These are phyloP conservation scores for Meredithiella fracta DNA, from an alignment of 2,329 filamentous ascomycete genomes.

Conservation along the genomic window DNA sequence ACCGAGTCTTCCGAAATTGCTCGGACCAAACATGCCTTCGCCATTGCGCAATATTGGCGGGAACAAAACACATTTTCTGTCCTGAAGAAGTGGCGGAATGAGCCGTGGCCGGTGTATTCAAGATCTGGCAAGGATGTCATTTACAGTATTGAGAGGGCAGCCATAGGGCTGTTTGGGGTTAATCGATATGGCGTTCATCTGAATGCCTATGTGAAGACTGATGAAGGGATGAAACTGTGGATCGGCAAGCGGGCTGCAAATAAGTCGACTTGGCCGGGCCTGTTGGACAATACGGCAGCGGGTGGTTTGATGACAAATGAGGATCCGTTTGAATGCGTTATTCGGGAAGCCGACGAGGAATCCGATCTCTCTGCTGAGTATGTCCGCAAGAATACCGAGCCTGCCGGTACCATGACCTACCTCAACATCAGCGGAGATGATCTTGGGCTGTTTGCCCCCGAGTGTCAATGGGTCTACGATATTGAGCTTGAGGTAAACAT, in stretches of 20 bases:
- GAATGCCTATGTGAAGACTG: slow-evolving; percentile 46
- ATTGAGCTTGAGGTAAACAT: slow-evolving; percentile 56
- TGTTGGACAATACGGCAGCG: slow-evolving; percentile 90
- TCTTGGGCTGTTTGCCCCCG: slow-evolving; percentile 65
- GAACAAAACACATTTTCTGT: slow-evolving; percentile 56
- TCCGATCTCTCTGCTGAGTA: slow-evolving; percentile 58
- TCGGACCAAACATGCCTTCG: slow-evolving; percentile 39
- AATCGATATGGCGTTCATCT: slow-evolving; percentile 70
- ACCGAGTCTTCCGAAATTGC: slow-evolving; percentile 40
- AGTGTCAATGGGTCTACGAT: slow-evolving; percentile 85
- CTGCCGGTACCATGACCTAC: slow-evolving; percentile 64
- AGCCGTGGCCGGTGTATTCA: slow-evolving; percentile 64
- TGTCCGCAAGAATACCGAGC: slow-evolving; percentile 42
- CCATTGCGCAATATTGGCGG: slow-evolving; percentile 51
- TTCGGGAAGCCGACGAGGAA: slow-evolving; percentile 80
- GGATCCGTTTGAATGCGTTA: slow-evolving; percentile 60
- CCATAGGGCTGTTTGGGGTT: slow-evolving; percentile 56
- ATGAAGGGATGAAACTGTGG: slow-evolving; percentile 54
- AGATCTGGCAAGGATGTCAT: slow-evolving; percentile 40
- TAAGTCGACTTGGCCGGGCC: slow-evolving; percentile 80
- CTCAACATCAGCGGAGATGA: slow-evolving; percentile 49
- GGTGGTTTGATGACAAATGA: slow-evolving; percentile 65
- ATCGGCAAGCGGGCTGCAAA: slow-evolving; percentile 56
- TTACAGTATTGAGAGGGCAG: slow-evolving; percentile 62
- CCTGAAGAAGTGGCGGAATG: slow-evolving; percentile 63